phyloP scores from a whole-genome alignment of 2,329 filamentous ascomycete species.

The Colletotrichum lupini region DNA sequence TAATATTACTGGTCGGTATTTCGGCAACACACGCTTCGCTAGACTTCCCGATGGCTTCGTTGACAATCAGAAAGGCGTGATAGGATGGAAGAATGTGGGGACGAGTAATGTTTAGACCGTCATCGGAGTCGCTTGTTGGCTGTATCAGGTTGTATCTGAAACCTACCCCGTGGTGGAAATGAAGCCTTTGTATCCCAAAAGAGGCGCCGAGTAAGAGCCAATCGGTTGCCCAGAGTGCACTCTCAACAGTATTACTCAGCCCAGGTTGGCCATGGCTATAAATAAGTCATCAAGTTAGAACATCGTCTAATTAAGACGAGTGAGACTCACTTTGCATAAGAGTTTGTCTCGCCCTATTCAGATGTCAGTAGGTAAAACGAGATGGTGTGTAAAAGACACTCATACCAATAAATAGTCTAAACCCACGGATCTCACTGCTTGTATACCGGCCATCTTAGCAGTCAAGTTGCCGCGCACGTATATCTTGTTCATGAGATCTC shows the following conservation, averaged over 20 bases:
- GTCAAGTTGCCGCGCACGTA: conserved; percentile 2
- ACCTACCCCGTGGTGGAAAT: conserved; percentile 7
- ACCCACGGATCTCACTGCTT: neutral
- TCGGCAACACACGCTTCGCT: neutral
- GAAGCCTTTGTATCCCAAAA: neutral
- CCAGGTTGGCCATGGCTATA: neutral
- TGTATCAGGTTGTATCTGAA: conserved; percentile 7
- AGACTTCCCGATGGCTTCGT: conserved; percentile 7
- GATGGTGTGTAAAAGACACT: neutral
- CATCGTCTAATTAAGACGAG: too few relatives aligned
- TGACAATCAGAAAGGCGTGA: conserved; percentile 2
- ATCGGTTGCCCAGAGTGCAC: conserved; percentile 2
- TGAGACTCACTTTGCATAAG: conserved; percentile 3
- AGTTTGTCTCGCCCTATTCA: neutral
- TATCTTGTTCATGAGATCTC: neutral
- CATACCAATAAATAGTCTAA: conserved; percentile 1
- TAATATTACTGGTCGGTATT: neutral
- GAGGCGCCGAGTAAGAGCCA: conserved; percentile 8
- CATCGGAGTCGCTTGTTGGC: conserved; percentile 3
- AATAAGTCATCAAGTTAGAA: neutral
- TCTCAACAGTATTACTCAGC: conserved; percentile 5
- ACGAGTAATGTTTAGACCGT: conserved; percentile 2
- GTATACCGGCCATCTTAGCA: neutral
- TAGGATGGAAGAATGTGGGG: neutral
- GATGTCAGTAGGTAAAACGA: neutral